These are phyloP conservation scores for Pinguiococcus pyrenoidosus DNA, from an alignment of 108 stramenopile genomes.

Conservation along the genomic window DNA sequence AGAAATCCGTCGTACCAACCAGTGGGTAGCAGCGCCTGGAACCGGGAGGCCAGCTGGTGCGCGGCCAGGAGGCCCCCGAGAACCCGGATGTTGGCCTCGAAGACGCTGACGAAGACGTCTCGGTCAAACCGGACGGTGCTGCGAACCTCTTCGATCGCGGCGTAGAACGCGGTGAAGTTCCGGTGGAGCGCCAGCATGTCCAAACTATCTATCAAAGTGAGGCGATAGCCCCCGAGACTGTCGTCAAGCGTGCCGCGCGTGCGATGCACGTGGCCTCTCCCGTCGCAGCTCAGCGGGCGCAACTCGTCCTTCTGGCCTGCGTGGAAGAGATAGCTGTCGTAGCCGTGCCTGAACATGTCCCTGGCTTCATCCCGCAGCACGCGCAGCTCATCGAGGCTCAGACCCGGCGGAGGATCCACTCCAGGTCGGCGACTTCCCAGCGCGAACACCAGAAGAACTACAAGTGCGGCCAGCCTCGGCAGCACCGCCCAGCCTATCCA, in stretches of 20 bases:
- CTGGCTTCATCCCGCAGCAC: slow-evolving; percentile 9
- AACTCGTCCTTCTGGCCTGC: slow-evolving; percentile 37
- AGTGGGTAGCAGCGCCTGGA: not conserved
- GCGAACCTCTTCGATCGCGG: not conserved
- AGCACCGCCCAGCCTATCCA: too few relatives aligned
- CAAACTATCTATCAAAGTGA: slow-evolving; percentile 40
- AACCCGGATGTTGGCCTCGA: slow-evolving; percentile 44
- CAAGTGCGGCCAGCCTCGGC: too few relatives aligned
- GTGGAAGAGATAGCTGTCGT: slow-evolving; percentile 28
- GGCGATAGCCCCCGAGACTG: slow-evolving; percentile 23
- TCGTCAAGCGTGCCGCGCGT: slow-evolving; percentile 37
- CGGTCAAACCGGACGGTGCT: slow-evolving; percentile 28
- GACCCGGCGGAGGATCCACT: not conserved
- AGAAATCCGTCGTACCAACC: slow-evolving; percentile 33
- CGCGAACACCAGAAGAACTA: too few relatives aligned
- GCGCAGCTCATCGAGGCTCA: slow-evolving; percentile 1
- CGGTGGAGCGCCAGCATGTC: slow-evolving; percentile 39
- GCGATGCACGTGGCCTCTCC: slow-evolving; percentile 21
- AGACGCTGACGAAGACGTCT: slow-evolving; percentile 38
- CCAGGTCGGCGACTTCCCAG: too few relatives aligned
- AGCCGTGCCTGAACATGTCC: slow-evolving; percentile 33
- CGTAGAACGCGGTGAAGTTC: slow-evolving; percentile 7
- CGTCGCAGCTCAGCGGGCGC: slow-evolving; percentile 28
- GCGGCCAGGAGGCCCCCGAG: slow-evolving; percentile 44
- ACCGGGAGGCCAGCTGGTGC: slow-evolving; percentile 26